A percentile compares a stretch with the other conserved stretches of the same genome.
These are phyloP conservation scores for Fusarium keratoplasticum DNA, from an alignment of 2,329 filamentous ascomycete genomes.

Conservation along the genomic window DNA sequence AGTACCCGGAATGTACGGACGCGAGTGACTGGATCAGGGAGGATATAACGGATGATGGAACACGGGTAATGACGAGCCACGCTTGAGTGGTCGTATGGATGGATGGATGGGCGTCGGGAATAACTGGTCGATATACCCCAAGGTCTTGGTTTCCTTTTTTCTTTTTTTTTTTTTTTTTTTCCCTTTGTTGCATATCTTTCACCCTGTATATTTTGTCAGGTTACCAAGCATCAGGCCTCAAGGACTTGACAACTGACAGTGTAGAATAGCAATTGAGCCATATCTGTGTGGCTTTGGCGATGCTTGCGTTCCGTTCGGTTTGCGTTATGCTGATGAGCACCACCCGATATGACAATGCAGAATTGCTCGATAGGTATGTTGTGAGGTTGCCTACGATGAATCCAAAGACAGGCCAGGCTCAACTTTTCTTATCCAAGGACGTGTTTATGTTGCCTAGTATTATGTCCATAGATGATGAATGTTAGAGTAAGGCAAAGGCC, in stretches of 20 bases:
- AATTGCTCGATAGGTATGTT: background rate
- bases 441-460: background rate
- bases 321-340: background rate
- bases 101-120: conserved; percentile 28
- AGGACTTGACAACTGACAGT: background rate
- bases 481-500: no score
- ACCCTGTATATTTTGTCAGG: background rate
- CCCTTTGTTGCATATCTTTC: conserved; percentile 1
- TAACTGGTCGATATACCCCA: conserved; percentile 34
- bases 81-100: background rate
- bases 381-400: background rate
- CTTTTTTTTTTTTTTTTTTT: no score
- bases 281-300: background rate
- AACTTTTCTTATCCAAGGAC: background rate
- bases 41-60: background rate
- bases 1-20: conserved; percentile 15
- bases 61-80: conserved; percentile 12
- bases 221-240: background rate
- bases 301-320: background rate
- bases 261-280: background rate
- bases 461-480: no score
- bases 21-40: background rate
- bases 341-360: background rate
- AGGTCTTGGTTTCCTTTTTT: conserved; percentile 6
- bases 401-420: background rate